A percentile compares a stretch with the other conserved stretches of the same genome.
Conservation (phyloP, 176 grass and related monocot genomes). For the Zoysia pacifica region DNA sequence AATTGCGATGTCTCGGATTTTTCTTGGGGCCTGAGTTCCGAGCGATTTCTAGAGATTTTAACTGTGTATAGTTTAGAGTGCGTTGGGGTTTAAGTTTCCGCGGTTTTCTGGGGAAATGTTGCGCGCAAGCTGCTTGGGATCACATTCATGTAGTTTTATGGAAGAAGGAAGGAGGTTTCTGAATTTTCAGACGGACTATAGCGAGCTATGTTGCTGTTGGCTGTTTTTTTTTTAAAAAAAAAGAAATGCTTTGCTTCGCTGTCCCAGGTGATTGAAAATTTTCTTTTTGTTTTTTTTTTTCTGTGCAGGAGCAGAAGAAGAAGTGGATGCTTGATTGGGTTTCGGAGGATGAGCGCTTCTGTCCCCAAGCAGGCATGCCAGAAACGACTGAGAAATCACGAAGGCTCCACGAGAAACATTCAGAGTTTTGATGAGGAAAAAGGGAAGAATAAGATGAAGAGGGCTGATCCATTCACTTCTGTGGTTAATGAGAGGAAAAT, state of each 20-base stretch:
- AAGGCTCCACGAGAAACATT: neutral
- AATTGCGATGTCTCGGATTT: neutral
- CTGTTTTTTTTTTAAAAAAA: neutral
- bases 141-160: neutral
- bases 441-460: slow-evolving; percentile 12
- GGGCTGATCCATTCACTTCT: neutral
- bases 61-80: neutral
- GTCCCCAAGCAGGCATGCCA: neutral
- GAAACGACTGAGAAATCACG: neutral
- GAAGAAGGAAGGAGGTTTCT: neutral
- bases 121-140: neutral
- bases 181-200: neutral
- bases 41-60: neutral
- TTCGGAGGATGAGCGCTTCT: neutral
- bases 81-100: neutral
- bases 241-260: neutral
- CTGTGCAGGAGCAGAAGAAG: slow-evolving; percentile 3
- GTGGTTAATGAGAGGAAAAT: slow-evolving; percentile 29
- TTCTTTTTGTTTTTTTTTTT: neutral
- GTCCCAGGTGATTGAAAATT: neutral
- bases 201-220: neutral
- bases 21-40: neutral
- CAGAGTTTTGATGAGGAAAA: neutral
- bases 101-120: neutral
- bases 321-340: neutral